A percentile compares a stretch with the other conserved stretches of the same genome.
Evolutionary conservation across 2,329 filamentous ascomycete species (phyloP).

Genomic region (Paracoccidioides brasiliensis): DNA sequence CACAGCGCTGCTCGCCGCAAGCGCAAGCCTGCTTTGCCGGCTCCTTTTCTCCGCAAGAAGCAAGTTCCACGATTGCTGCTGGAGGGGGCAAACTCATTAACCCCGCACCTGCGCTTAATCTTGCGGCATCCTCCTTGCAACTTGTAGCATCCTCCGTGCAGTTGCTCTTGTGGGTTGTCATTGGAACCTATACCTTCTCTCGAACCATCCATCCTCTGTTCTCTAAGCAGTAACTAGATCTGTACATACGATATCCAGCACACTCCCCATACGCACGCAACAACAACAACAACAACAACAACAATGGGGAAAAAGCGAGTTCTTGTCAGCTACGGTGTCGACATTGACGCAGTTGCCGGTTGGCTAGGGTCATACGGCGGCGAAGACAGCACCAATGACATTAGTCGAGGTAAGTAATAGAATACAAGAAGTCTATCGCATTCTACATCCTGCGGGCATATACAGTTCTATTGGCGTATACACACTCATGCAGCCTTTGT

Average conservation of each 20-base stretch:
- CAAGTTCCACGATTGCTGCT: too few species aligned
- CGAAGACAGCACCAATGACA: constrained; percentile 58
- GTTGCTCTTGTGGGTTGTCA: too few species aligned
- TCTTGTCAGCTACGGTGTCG: constrained; percentile 52
- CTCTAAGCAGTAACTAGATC: neutral
- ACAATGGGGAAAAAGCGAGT: constrained; percentile 37
- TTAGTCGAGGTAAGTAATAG: constrained; percentile 45
- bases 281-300: too few species aligned
- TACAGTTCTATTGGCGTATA: neutral
- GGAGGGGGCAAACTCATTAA: too few species aligned
- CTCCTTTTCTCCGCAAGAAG: too few species aligned
- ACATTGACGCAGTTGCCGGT: constrained; percentile 63
- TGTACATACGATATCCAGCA: too few species aligned
- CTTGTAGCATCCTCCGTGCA: too few species aligned
- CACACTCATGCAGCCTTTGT: neutral
- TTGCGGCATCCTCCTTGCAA: too few species aligned
- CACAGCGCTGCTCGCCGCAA: too few species aligned
- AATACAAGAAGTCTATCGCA: neutral
- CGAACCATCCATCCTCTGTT: neutral
- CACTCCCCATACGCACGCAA: constrained; percentile 16
- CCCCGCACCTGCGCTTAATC: too few species aligned
- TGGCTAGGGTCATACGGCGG: constrained; percentile 66
- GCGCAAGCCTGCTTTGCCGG: too few species aligned
- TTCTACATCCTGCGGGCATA: neutral
- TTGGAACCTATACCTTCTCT: too few species aligned